A percentile compares a stretch with the other conserved stretches of the same genome.
Conservation (phyloP, 2,329 filamentous ascomycete genomes). For the Chrysosporium queenslandicum region DNA sequence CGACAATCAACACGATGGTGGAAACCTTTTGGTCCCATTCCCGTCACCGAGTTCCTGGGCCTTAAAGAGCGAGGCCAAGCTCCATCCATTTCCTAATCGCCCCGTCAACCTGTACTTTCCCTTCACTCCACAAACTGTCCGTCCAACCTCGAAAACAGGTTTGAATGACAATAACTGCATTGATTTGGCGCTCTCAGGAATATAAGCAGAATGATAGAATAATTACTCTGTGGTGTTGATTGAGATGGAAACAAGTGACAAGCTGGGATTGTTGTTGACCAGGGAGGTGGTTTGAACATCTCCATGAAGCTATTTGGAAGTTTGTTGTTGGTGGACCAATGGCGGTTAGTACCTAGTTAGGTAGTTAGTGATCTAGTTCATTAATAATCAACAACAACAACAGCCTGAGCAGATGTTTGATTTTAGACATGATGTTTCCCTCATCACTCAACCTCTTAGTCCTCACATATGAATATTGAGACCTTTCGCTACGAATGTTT, state of each 20-base stretch:
- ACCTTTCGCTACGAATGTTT: no score
- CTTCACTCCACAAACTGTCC: slow-evolving; percentile 11
- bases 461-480: no score
- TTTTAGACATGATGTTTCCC: no score
- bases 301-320: background rate
- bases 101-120: slow-evolving; percentile 11
- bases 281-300: slow-evolving; percentile 3
- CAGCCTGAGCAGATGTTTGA: no score
- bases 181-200: background rate
- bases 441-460: no score
- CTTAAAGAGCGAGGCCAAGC: slow-evolving; percentile 12
- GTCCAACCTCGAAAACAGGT: slow-evolving; percentile 11
- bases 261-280: background rate
- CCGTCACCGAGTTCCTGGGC: slow-evolving; percentile 8
- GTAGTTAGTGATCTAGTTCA: no score
- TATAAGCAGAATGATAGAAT: slow-evolving; percentile 7
- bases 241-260: background rate
- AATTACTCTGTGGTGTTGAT: background rate
- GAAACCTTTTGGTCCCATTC: slow-evolving; percentile 7
- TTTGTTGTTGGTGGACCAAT: no score
- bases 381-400: no score
- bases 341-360: no score
- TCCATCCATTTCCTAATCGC: slow-evolving; percentile 12
- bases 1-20: slow-evolving; percentile 3
- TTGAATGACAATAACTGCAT: slow-evolving; percentile 10